Base-by-base conservation (phyloP, 1,284 basidiomycete genomes). In the Porodaedalea pini region DNA sequence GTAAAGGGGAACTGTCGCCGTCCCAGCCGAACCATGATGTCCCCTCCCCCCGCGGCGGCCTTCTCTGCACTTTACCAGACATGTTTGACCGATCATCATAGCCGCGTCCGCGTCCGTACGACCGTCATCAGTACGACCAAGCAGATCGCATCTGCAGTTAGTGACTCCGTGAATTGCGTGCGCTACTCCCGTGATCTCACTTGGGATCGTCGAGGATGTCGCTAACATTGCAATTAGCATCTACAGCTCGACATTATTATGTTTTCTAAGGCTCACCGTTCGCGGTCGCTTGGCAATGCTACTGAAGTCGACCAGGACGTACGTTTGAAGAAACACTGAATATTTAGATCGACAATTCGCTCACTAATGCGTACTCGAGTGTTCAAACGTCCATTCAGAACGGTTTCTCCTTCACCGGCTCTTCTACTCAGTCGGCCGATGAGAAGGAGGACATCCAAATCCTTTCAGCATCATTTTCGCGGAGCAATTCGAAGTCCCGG, bases 211-310 rank as follows among this genome's bases (percentile, higher is more conserved):
- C 80, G 89, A 95, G 68, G 84, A 78, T 1, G 84, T 96, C 64
- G 88, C 96, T 71, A 90, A 92, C 64, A 98, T 98, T 71, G 82
- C 97, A 59, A 83, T 98, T 65, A 89, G 94, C 72, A 83, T 88
- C 54, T 99, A 98, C 70, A 86, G 93, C 39, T 93, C 91, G 3
- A 87, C 94, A 1, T 86, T 97, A 64, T 78, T 98, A 50, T 98
- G 95, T 72, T 93, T 96, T 62, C 75, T 98, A 62, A 92, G 98
- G 73, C 78, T 98, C 47, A 83, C 92, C 11, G 86, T 99, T 2
- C 82, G 86, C 21, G 93, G 93, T 13, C 85, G 82, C 1, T 75
- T 99, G 36, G 79, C 85, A 25, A 74, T 98, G 51, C 72, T 98
- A 92, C 97, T 54, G 78, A 75, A 47, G 92, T 91, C 5, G 89